Evolutionary conservation across 768 basidiomycete species (phyloP).

Genomic region (Ramaria sp.): DNA sequence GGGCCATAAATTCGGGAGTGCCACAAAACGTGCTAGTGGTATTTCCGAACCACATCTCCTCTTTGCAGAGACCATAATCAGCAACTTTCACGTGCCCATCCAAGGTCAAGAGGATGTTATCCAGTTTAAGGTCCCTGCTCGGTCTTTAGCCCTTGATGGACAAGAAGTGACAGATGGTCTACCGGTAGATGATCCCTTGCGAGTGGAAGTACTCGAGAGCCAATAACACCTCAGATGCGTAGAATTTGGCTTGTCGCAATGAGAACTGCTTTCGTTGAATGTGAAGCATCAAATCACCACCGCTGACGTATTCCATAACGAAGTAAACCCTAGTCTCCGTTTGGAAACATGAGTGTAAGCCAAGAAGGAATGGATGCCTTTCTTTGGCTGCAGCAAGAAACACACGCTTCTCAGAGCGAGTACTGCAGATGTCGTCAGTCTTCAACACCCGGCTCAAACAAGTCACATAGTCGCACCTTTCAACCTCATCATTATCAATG

Average conservation of each 20-base stretch:
- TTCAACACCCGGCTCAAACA: background rate
- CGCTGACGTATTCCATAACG: conserved; percentile 99
- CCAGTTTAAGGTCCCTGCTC: conserved; percentile 86
- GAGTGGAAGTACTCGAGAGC: conserved; percentile 97
- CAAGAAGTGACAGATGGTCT: background rate
- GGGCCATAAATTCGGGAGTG: conserved; percentile 99
- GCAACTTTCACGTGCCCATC: conserved; percentile 99
- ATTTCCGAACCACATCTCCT: conserved; percentile 95
- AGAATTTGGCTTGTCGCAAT: conserved; percentile 96
- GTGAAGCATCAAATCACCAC: conserved; percentile 98
- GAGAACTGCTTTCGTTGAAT: conserved; percentile 99
- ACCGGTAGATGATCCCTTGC: conserved; percentile 99
- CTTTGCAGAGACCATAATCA: conserved; percentile 98
- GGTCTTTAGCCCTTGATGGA: background rate
- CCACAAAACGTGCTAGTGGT: conserved; percentile 99
- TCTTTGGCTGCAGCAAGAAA: conserved; percentile 95
- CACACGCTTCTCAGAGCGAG: conserved; percentile 97
- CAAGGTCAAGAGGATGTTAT: conserved; percentile 92
- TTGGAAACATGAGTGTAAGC: conserved; percentile 98
- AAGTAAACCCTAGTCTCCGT: conserved; percentile 99
- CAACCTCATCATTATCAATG: conserved; percentile 99
- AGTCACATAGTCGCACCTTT: conserved; percentile 52
- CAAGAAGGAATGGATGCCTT: conserved; percentile 94
- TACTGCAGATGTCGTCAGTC: conserved; percentile 37
- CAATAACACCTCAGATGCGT: conserved; percentile 91